These are phyloP conservation scores for Lentinus tigrinus DNA, from an alignment of 768 basidiomycete genomes.

Conservation along the genomic window DNA sequence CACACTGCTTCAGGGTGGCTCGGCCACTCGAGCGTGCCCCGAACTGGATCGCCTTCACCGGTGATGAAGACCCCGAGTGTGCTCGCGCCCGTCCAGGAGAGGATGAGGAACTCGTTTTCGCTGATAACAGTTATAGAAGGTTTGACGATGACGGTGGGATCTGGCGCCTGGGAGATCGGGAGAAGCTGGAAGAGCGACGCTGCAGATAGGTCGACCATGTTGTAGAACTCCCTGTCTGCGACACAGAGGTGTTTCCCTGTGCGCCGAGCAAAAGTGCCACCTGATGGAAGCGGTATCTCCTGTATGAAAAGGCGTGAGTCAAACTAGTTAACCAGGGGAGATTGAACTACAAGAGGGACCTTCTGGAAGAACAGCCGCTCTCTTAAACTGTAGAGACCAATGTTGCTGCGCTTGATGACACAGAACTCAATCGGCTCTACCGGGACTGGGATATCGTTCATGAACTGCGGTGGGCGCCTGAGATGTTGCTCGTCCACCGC, in stretches of 20 bases:
- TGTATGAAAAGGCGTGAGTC: conserved; percentile 25
- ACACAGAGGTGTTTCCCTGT: conserved; percentile 66
- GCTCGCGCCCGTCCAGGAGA: conserved; percentile 79
- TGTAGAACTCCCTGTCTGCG: conserved; percentile 72
- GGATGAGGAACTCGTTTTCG: conserved; percentile 79
- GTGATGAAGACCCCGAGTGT: conserved; percentile 88
- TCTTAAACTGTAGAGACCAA: conserved; percentile 64
- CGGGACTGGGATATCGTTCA: conserved; percentile 36
- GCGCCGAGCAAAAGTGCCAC: conserved; percentile 59
- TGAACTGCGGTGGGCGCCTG: conserved; percentile 44
- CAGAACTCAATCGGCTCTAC: conserved; percentile 66
- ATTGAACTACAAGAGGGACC: conserved; percentile 35
- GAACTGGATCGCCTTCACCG: conserved; percentile 80
- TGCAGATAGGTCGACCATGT: conserved; percentile 74
- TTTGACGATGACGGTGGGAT: conserved; percentile 42
- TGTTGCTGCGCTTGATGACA: conserved; percentile 64
- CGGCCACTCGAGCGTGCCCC: conserved; percentile 87
- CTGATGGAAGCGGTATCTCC: conserved; percentile 71
- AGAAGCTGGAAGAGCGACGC: conserved; percentile 71
- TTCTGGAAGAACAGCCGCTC: conserved; percentile 63
- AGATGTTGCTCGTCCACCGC: conserved; percentile 81
- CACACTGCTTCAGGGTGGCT: conserved; percentile 74
- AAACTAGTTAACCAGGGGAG: not conserved
- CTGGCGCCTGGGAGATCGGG: conserved; percentile 71
- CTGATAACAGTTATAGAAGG: conserved; percentile 76